Evolutionary conservation across 805 yeast species (phyloP).

Genomic region (Jamesozyma piceae): DNA sequence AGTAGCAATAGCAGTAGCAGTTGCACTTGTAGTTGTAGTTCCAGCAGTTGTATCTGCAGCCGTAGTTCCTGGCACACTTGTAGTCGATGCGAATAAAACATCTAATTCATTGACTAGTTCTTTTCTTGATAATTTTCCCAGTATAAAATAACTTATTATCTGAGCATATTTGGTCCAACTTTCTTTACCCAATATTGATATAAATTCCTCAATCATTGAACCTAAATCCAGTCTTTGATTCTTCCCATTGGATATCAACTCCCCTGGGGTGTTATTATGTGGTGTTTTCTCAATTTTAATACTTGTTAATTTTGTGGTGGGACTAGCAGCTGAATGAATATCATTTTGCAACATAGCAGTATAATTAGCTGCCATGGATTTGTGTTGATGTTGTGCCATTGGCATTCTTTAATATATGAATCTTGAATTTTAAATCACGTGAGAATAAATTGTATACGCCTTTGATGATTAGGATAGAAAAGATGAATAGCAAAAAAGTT

Average conservation of each 20-base stretch:
- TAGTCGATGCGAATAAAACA: conserved; percentile 37
- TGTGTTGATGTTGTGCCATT: conserved; percentile 14
- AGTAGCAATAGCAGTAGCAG: not conserved
- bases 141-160: conserved; percentile 61
- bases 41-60: not conserved
- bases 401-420: conserved; percentile 10
- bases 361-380: conserved; percentile 7
- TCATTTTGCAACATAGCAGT: not conserved
- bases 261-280: not conserved
- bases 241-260: not conserved
- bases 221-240: conserved; percentile 49
- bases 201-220: conserved; percentile 60
- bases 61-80: not conserved
- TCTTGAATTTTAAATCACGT: not conserved
- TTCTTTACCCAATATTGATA: conserved; percentile 57
- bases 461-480: too few relatives aligned
- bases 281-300: not conserved
- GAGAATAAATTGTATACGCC: too few relatives aligned
- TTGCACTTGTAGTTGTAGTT: not conserved
- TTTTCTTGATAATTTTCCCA: conserved; percentile 67
- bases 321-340: not conserved
- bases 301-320: not conserved
- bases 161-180: conserved; percentile 81
- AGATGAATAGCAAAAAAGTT: too few relatives aligned
- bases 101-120: conserved; percentile 58